Base-by-base conservation (phyloP, 2,329 filamentous ascomycete genomes). In the Aureobasidium musti region DNA sequence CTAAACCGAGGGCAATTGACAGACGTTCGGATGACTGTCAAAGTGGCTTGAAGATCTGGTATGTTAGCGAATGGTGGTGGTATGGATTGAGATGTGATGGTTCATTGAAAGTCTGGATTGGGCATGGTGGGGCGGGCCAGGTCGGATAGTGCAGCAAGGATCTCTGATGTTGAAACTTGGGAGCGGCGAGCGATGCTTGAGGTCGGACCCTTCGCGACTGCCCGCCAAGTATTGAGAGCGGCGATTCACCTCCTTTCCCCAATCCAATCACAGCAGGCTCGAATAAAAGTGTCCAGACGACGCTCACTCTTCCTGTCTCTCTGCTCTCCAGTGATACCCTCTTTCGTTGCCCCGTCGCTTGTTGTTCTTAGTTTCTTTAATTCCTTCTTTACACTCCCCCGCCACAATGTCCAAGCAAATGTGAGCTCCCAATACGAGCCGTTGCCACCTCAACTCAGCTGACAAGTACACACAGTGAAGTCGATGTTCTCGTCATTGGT, bases 401-500 rank as follows among this genome's bases (percentile, higher is more conserved):
- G 19, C 56, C 68, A 47, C 57, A 63, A 63, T 64, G 61, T 54
- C 61, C 37, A 69, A 69, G 67, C 53, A 69, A 63, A 68, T 69
- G 68, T 69, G 49, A 63, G 68, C 63, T 56, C 54, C 26, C 26
- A 65, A 65, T 45, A 54, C 63, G 49, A 56, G 63, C 37, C 49
- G 49, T 65, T 54, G 49, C 63, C 49, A 56, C 63, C 45, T 63
- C 59, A 59, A 56, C 52, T 41, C 52, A 39, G 47, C 59, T 63
- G 57, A 63, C 53, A 59, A 45, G 47, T 45, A 53, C 74, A 64
- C 59, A 17, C 79, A 96, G 92, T 80, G 89, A 92, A 76, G 92
- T 98, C 79, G 95, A 99, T 82, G 90, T 99, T 73, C 91, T 99
- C 78, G 89, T 99, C 80, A 97, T 98, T 83, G 95, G 95, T 77